Percentiles rank a stretch among this genome's conserved stretches.
Conservation (phyloP, 768 basidiomycete genomes). For the Austroboletus festivus region DNA sequence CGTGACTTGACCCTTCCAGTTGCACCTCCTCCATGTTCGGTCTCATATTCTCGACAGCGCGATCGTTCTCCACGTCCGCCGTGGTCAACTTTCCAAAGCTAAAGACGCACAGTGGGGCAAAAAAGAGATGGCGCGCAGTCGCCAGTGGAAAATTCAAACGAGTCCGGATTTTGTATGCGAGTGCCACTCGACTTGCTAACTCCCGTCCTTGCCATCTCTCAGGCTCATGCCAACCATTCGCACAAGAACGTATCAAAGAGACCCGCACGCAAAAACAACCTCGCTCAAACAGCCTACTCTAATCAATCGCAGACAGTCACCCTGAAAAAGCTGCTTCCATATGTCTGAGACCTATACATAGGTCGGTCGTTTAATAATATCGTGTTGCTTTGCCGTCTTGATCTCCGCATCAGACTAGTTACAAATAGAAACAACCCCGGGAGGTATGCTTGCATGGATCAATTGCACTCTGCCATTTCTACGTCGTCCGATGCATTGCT, state of each 20-base stretch:
- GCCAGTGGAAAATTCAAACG: slow-evolving; percentile 74
- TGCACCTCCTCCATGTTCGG: slow-evolving; percentile 31
- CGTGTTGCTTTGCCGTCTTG: not conserved
- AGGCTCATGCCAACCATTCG: slow-evolving; percentile 70
- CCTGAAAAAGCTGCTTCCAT: slow-evolving; percentile 71
- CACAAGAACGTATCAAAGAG: slow-evolving; percentile 72
- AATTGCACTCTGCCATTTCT: slow-evolving; percentile 7
- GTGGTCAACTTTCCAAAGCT: slow-evolving; percentile 64
- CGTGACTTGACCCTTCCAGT: slow-evolving; percentile 13
- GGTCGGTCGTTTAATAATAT: slow-evolving; percentile 10
- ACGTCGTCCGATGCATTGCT: slow-evolving; percentile 31
- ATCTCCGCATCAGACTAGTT: slow-evolving; percentile 9
- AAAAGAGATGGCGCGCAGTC: slow-evolving; percentile 76
- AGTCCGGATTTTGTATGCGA: slow-evolving; percentile 38
- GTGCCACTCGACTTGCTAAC: not conserved
- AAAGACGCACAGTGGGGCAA: slow-evolving; percentile 77
- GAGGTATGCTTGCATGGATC: not conserved
- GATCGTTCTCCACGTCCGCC: slow-evolving; percentile 60
- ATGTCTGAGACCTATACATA: slow-evolving; percentile 41
- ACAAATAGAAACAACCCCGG: slow-evolving; percentile 1
- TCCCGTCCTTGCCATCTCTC: not conserved
- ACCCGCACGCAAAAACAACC: slow-evolving; percentile 60
- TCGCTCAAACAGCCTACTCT: slow-evolving; percentile 66
- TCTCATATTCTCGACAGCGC: slow-evolving; percentile 24
- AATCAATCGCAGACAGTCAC: slow-evolving; percentile 59